Base-by-base conservation (phyloP, 208 protist species). In the Herpetomonas samuelpessoai region DNA sequence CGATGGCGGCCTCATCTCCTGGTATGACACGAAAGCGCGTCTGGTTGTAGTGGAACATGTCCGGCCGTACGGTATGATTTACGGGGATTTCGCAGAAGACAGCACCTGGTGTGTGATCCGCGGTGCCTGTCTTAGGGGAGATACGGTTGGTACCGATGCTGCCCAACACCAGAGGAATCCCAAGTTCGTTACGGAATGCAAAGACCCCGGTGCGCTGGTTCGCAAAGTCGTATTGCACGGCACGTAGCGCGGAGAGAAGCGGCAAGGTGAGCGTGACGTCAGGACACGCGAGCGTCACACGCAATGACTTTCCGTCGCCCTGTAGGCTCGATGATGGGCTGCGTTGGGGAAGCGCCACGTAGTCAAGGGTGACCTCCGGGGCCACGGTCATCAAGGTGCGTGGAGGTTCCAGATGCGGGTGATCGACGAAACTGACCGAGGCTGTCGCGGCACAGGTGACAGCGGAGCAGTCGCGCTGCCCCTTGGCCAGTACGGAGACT, bases 301-400 rank as follows among this genome's bases (percentile, higher is more conserved):
- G 61, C 19, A 72, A 30, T 3, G 64, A 62, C 18, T 67, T 53
- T 16, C 75, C 75, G 39, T 53, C 56, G 41, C 55, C 49, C 25
- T 24, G 9, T 29, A 68, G 59, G 21, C 19, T 57, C 10, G 7
- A 12, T 10, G 9, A 31, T 10, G 6, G 21, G n/a, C 21, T 22
- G 18, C 12, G 9, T 57, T n/a, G 10, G 7, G 21, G 16, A 30
- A 58, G 57, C 21, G 52, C 44, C 31, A 63, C 29, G 26, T 71
- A 68, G 21, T 82, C 66, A 22, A 71, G 4, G 21, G 70, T 46
- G 9, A 80, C 25, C 31, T 84, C 77, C 27, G 77, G 73, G n/a
- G 77, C 63, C 25, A 74, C 24, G 24, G 28, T 18, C 35, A 80
- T 16, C 52, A 84, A 25, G 19, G 63, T 54, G 16, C 71, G 77